A percentile compares a stretch with the other conserved stretches of the same genome.
Conservation (phyloP, 2,329 filamentous ascomycete species). For the Exserohilum turcica region DNA sequence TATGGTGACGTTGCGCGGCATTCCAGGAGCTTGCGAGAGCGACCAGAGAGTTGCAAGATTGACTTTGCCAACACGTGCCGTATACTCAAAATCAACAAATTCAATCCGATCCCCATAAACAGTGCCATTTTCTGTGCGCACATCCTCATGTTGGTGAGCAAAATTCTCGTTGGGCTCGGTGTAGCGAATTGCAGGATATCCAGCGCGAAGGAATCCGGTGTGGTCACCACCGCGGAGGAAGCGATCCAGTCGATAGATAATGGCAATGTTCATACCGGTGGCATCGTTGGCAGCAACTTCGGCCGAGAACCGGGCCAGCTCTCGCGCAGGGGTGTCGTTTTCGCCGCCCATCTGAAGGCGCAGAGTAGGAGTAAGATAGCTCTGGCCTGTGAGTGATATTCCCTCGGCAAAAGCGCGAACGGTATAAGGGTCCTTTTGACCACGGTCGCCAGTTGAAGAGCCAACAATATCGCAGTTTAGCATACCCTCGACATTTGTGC, state of each 20-base stretch:
- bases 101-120: conserved; percentile 62
- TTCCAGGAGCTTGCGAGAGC: conserved; percentile 58
- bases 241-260: conserved; percentile 62
- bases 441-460: conserved; percentile 54
- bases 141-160: conserved; percentile 63
- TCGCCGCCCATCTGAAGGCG: conserved; percentile 54
- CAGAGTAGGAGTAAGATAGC: conserved; percentile 43
- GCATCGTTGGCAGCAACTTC: conserved; percentile 59
- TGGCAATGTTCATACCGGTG: conserved; percentile 61
- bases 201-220: conserved; percentile 59
- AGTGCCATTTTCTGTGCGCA: conserved; percentile 55
- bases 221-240: conserved; percentile 64
- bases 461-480: conserved; percentile 65
- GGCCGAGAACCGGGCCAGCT: conserved; percentile 60
- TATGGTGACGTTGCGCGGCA: conserved; percentile 57
- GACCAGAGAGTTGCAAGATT: conserved; percentile 62
- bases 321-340: conserved; percentile 61
- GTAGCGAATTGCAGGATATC: conserved; percentile 61
- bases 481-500: conserved; percentile 62
- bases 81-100: conserved; percentile 63
- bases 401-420: conserved; percentile 62
- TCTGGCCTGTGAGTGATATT: conserved; percentile 51
- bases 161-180: conserved; percentile 65
- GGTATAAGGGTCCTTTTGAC: conserved; percentile 55
- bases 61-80: conserved; percentile 59